phyloP scores from a whole-genome alignment of 208 protist species.

The Trypanosoma platydactyli region DNA sequence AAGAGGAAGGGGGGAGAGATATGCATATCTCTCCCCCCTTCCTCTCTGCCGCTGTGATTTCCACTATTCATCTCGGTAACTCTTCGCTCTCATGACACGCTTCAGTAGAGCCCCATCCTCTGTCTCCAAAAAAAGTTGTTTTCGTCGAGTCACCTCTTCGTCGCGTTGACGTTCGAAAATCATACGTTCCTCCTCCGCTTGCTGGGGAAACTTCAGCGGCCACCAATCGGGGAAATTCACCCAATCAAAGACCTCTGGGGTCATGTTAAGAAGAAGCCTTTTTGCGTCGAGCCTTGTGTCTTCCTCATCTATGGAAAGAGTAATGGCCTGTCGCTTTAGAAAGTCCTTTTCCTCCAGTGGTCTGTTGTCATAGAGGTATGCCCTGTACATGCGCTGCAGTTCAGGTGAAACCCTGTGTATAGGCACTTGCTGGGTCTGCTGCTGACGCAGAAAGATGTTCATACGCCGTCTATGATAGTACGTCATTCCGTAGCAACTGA shows the following conservation, averaged over 20 bases:
- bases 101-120: constrained; percentile 75
- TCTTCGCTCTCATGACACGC: constrained; percentile 67
- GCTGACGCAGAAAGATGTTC: constrained; percentile 65
- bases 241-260: constrained; percentile 85
- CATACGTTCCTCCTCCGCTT: constrained; percentile 80
- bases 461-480: constrained; percentile 77
- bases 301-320: constrained; percentile 52
- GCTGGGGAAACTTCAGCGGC: constrained; percentile 76
- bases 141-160: constrained; percentile 79
- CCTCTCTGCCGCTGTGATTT: neutral
- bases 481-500: constrained; percentile 67
- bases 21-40: neutral
- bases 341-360: constrained; percentile 73
- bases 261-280: constrained; percentile 78
- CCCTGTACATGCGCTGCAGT: constrained; percentile 82
- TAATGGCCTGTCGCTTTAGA: constrained; percentile 43
- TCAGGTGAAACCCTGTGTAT: constrained; percentile 82
- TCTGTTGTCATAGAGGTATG: constrained; percentile 80
- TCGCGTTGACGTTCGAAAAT: constrained; percentile 69
- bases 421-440: constrained; percentile 79
- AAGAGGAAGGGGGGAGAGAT: constrained; percentile 8
- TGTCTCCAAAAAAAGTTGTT: constrained; percentile 60
- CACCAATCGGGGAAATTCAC: constrained; percentile 91
- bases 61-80: constrained; percentile 60
- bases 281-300: constrained; percentile 75